phyloP scores from a whole-genome alignment of 2,329 filamentous ascomycete species.

The Lachnellula occidentalis region DNA sequence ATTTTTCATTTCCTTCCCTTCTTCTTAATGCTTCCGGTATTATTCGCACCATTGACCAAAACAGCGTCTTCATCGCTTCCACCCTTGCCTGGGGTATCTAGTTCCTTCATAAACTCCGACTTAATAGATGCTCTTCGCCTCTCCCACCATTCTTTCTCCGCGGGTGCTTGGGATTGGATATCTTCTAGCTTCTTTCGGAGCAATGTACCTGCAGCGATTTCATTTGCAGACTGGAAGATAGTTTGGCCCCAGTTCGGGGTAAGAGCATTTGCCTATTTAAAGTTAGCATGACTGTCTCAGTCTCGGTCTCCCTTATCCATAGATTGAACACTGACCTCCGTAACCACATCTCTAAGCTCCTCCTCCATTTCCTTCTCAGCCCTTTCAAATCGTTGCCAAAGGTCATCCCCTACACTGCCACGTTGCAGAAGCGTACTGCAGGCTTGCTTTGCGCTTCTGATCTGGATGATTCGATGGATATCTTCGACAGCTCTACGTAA shows the following conservation, averaged over 20 bases:
- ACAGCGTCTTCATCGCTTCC: constrained; percentile 69
- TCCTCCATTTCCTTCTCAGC: constrained; percentile 98
- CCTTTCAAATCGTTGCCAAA: constrained; percentile 86
- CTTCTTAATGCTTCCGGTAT: constrained; percentile 45
- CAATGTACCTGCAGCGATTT: constrained; percentile 80
- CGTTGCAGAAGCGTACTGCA: constrained; percentile 77
- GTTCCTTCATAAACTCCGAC: constrained; percentile 76
- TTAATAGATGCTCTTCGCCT: constrained; percentile 70
- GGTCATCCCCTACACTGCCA: constrained; percentile 90
- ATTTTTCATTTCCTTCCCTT: constrained; percentile 56
- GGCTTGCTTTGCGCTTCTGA: constrained; percentile 83
- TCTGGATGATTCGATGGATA: constrained; percentile 83
- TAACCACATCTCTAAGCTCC: constrained; percentile 88
- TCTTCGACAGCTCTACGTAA: constrained; percentile 87
- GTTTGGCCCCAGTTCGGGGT: constrained; percentile 83
- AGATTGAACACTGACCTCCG: constrained; percentile 59
- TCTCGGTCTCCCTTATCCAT: not conserved
- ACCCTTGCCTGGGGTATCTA: constrained; percentile 53
- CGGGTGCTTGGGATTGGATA: constrained; percentile 62
- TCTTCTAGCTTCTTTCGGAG: constrained; percentile 71
- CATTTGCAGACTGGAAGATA: constrained; percentile 96
- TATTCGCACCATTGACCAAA: constrained; percentile 54
- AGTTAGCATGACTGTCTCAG: constrained; percentile 17
- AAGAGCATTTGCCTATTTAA: constrained; percentile 76
- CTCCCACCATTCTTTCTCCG: constrained; percentile 91